Base-by-base conservation (phyloP, 805 yeast genomes). In the Metschnikowia baotianmanensis region DNA sequence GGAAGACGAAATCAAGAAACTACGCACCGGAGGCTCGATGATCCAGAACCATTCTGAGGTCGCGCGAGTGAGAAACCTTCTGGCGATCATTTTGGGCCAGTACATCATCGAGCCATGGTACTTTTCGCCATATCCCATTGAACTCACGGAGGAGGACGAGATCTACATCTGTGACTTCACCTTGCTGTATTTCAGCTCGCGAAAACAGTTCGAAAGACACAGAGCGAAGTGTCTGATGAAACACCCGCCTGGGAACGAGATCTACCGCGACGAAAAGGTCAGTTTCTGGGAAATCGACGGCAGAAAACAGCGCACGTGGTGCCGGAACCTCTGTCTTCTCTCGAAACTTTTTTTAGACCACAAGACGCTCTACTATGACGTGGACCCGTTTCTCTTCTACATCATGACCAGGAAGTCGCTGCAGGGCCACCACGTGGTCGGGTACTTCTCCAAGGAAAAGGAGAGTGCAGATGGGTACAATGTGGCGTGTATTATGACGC, bases 201-300 rank as follows among this genome's bases (percentile, higher is more conserved):
- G 75, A 47, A 87, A 86, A 56, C 98, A 90, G 63, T 93, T 91
- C 65, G 95, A 93, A 65, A 72, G 99, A 48, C 93, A 88, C 66
- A 74, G 98, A 56, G 62, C 78, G 20, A 93, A 93, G 58, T 86
- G 95, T 59, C 83, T 95, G 1, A 71, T 93, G 65, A 80, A 83
- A 58, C 98, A 91, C 57, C 99, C 99, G 1, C 99, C 99, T 0
- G 99, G 99, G 0, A 93, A 93, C 65, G 99, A 93, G 58, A 90
- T 93, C 17, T 93, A 93, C 62, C 72, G 99, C 36, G 98, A 93
- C 61, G 90, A 84, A 36, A 80, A 83, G 53, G 91, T 93, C 28
- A 86, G 96, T 13, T 93, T 93, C 59, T 93, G 91, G 73, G 99
- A 93, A 61, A 90, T 93, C 47, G 99, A 93, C 63, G 99, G 99